phyloP scores from a whole-genome alignment of 495 filamentous ascomycete species.

The Daldinia bambusicola region DNA sequence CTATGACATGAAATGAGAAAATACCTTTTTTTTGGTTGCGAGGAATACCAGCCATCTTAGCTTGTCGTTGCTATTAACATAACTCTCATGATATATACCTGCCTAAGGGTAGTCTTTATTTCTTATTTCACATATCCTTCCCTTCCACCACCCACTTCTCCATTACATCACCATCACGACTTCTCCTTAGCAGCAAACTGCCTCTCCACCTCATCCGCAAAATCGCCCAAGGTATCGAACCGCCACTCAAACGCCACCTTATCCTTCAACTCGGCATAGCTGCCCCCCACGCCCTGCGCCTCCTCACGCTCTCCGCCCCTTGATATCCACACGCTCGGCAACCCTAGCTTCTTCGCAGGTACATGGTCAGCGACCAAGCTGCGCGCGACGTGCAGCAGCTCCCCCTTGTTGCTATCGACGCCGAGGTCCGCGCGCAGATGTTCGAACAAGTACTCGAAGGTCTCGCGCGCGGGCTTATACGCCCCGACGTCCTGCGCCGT shows the following conservation, averaged over 20 bases:
- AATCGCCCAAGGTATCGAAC: slow-evolving; percentile 74
- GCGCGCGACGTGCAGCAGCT: slow-evolving; percentile 75
- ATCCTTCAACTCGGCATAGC: slow-evolving; percentile 51
- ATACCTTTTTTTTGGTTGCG: neutral
- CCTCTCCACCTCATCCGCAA: slow-evolving; percentile 74
- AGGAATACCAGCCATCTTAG: neutral
- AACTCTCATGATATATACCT: neutral
- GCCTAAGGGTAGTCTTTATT: neutral
- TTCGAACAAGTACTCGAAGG: slow-evolving; percentile 73
- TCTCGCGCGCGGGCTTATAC: slow-evolving; percentile 75
- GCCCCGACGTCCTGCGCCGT: slow-evolving; percentile 79
- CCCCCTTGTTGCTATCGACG: slow-evolving; percentile 57
- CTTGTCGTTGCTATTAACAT: neutral
- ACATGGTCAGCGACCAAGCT: slow-evolving; percentile 78
- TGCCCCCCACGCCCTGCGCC: slow-evolving; percentile 57
- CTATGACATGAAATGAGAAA: neutral
- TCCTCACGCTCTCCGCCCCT: slow-evolving; percentile 60
- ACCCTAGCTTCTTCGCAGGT: slow-evolving; percentile 69
- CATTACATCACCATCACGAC: slow-evolving; percentile 15
- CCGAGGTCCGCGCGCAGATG: slow-evolving; percentile 66
- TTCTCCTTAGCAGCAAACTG: slow-evolving; percentile 51
- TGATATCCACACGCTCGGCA: slow-evolving; percentile 77
- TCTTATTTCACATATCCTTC: neutral
- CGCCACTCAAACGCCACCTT: slow-evolving; percentile 56
- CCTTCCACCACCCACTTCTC: neutral